Evolutionary conservation across 768 basidiomycete species (phyloP).

Genomic region (Crucibulum laeve): DNA sequence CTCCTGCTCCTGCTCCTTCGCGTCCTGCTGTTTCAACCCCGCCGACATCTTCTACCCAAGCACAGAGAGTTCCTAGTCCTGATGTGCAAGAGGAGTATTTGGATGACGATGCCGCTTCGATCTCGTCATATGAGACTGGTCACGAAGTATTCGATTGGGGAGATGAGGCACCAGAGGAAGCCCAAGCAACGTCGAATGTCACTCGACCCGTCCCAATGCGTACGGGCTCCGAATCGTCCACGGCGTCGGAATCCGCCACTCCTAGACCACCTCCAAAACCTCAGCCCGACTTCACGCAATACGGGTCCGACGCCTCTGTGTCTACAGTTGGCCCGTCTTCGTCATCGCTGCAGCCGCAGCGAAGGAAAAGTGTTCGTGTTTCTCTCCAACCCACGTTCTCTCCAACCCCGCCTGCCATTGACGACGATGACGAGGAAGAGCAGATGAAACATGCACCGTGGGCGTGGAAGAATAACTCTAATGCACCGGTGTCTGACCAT

Average conservation of each 20-base stretch:
- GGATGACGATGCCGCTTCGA: conserved; percentile 40
- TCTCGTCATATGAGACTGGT: conserved; percentile 66
- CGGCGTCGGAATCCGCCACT: background rate
- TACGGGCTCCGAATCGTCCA: background rate
- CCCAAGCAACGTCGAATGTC: background rate
- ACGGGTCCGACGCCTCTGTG: too few species aligned
- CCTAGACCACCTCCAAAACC: too few species aligned
- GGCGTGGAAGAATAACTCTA: conserved; percentile 8
- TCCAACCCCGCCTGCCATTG: conserved; percentile 60
- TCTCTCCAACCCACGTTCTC: conserved; percentile 76
- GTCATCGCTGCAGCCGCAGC: conserved; percentile 14
- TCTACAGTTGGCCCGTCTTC: too few species aligned
- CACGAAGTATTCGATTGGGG: conserved; percentile 46
- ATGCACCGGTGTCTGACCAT: conserved; percentile 1
- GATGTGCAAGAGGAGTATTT: conserved; percentile 8
- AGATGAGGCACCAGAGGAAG: conserved; percentile 12
- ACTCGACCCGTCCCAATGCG: background rate
- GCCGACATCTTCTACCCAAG: too few species aligned
- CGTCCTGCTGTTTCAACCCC: too few species aligned
- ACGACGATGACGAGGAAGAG: conserved; percentile 41
- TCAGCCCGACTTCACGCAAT: too few species aligned
- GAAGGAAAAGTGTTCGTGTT: conserved; percentile 74
- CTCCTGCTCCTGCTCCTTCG: background rate
- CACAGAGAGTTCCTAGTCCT: conserved; percentile 1
- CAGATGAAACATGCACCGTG: conserved; percentile 18